Evolutionary conservation across 2,329 filamentous ascomycete genomes (phyloP).

Genomic region (Pseudopyricularia javanii): DNA sequence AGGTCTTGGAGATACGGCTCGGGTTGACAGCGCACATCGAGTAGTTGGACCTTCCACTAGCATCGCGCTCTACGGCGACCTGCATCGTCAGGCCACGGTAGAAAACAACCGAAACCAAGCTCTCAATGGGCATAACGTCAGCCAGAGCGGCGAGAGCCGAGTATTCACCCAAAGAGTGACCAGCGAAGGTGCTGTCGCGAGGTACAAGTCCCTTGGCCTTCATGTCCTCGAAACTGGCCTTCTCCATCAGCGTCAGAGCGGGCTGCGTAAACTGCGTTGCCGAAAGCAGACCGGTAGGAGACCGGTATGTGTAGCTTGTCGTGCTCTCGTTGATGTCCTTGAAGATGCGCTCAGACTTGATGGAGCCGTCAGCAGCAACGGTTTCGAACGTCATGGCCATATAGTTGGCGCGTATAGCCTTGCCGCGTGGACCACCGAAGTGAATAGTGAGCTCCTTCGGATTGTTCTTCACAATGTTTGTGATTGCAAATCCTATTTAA

Average conservation of each 20-base stretch:
- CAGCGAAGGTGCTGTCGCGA: slow-evolving; percentile 9
- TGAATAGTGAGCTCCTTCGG: slow-evolving; percentile 21
- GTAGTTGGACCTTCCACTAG: slow-evolving; percentile 11
- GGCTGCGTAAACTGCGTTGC: slow-evolving; percentile 22
- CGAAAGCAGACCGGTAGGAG: slow-evolving; percentile 15
- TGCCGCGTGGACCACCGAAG: slow-evolving; percentile 21
- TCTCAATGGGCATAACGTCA: slow-evolving; percentile 15
- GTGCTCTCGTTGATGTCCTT: slow-evolving; percentile 9
- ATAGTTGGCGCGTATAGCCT: slow-evolving; percentile 12
- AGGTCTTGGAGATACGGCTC: neutral
- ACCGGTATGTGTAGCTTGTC: slow-evolving; percentile 14
- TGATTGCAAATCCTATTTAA: slow-evolving; percentile 79
- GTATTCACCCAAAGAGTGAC: slow-evolving; percentile 21
- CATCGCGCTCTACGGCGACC: slow-evolving; percentile 14
- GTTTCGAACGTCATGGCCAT: neutral
- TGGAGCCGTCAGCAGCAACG: too few relatives aligned
- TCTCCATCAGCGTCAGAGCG: slow-evolving; percentile 16
- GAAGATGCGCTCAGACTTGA: neutral
- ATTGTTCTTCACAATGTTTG: slow-evolving; percentile 44
- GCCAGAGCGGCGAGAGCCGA: slow-evolving; percentile 13
- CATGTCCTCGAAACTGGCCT: slow-evolving; percentile 16
- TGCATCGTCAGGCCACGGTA: slow-evolving; percentile 21
- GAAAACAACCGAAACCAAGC: slow-evolving; percentile 14
- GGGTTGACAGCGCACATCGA: slow-evolving; percentile 19
- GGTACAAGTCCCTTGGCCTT: slow-evolving; percentile 13